Evolutionary conservation across 768 basidiomycete genomes (phyloP).

Genomic region (Daedaleopsis sinensis): DNA sequence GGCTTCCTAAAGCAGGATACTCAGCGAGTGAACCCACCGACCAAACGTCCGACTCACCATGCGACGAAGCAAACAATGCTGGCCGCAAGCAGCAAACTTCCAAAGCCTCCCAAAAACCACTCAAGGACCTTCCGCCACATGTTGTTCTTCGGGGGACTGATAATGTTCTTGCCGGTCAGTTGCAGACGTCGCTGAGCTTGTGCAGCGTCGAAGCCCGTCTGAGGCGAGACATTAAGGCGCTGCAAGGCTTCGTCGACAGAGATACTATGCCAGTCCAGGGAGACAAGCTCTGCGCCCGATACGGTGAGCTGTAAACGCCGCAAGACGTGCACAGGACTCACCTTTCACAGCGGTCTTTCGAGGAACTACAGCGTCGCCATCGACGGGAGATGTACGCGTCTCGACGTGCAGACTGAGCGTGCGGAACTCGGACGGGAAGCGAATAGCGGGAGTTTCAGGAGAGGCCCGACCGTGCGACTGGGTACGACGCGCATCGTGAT

Average conservation of each 20-base stretch:
- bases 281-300: not conserved
- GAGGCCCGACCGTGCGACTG: not conserved
- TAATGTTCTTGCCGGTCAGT: conserved; percentile 49
- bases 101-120: conserved; percentile 40
- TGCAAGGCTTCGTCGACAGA: conserved; percentile 8
- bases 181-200: conserved; percentile 51
- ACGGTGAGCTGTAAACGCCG: not conserved
- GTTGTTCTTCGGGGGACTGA: conserved; percentile 51
- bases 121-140: conserved; percentile 45
- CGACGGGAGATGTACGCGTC: conserved; percentile 4
- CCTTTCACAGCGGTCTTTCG: conserved; percentile 1
- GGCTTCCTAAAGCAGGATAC: conserved; percentile 48
- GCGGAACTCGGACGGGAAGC: conserved; percentile 5
- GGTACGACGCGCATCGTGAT: not conserved
- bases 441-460: not conserved
- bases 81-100: conserved; percentile 45
- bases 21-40: not conserved
- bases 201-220: conserved; percentile 49
- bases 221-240: conserved; percentile 33
- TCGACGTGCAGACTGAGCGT: conserved; percentile 2
- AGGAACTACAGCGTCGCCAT: not conserved
- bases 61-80: conserved; percentile 59
- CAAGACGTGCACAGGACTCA: not conserved
- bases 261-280: conserved; percentile 4
- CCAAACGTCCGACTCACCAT: conserved; percentile 33